Conservation (phyloP, 768 basidiomycete species). For the Boletus subparvulus region DNA sequence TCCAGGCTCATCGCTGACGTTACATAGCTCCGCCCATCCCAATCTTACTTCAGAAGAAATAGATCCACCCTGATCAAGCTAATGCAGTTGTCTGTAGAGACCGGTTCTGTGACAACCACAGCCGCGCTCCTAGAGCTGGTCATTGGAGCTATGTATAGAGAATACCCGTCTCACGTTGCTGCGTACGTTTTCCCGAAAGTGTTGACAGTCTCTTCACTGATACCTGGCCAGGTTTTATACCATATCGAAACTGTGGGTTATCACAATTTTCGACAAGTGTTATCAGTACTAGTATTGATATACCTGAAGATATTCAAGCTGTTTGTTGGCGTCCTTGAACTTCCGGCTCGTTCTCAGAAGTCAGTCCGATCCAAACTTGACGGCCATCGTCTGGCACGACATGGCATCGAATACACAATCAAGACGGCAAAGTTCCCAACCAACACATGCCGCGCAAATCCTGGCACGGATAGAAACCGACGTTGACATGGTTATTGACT, state of each 20-base stretch:
- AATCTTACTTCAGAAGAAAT: not conserved
- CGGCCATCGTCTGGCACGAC: slow-evolving; percentile 6
- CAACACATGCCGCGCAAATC: not conserved
- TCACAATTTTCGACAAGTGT: not conserved
- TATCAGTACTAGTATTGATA: not conserved
- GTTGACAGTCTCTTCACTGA: not conserved
- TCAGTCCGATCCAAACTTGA: not conserved
- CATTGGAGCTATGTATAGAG: not conserved
- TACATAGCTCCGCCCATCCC: slow-evolving; percentile 16
- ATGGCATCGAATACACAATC: not conserved
- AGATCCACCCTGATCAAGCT: slow-evolving; percentile 7
- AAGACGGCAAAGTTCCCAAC: not conserved
- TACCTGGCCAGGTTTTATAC: slow-evolving; percentile 5
- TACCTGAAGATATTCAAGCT: slow-evolving; percentile 16
- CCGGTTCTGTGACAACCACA: slow-evolving; percentile 21
- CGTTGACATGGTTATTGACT: not conserved
- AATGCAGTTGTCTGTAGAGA: slow-evolving; percentile 26
- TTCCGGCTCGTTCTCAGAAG: slow-evolving; percentile 9
- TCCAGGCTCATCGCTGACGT: not conserved
- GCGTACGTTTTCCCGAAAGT: slow-evolving; percentile 11
- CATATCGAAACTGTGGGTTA: slow-evolving; percentile 16
- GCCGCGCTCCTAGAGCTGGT: slow-evolving; percentile 19
- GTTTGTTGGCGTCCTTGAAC: slow-evolving; percentile 18
- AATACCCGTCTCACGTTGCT: not conserved
- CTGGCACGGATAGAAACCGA: not conserved